Evolutionary conservation across 1,284 basidiomycete genomes (phyloP).

Genomic region (Irpex rosettiformis): DNA sequence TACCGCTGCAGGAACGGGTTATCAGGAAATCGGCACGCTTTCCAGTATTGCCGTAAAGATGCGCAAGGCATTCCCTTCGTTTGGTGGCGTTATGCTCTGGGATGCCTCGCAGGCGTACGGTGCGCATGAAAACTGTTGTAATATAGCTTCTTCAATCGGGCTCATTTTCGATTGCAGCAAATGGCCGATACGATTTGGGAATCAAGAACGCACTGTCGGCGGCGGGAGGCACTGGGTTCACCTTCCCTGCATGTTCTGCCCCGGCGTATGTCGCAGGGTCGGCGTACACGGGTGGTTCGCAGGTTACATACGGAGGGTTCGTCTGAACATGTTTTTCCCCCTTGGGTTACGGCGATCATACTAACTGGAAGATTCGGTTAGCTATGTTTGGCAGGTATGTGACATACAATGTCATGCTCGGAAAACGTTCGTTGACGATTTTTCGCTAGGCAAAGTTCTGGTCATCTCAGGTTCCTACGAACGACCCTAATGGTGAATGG

Average conservation of each 20-base stretch:
- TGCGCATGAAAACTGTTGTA: slow-evolving; percentile 27
- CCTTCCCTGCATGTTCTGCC: slow-evolving; percentile 57
- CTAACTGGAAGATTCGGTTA: slow-evolving; percentile 19
- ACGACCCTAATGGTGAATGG: slow-evolving; percentile 56
- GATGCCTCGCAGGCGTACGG: slow-evolving; percentile 68
- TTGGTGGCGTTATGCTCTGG: slow-evolving; percentile 74
- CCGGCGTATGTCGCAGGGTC: slow-evolving; percentile 47
- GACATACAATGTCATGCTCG: slow-evolving; percentile 1
- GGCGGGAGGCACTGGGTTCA: slow-evolving; percentile 65
- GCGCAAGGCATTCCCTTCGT: slow-evolving; percentile 63
- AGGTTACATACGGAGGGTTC: slow-evolving; percentile 55
- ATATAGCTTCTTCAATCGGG: background rate
- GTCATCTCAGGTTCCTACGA: slow-evolving; percentile 45
- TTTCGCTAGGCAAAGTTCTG: slow-evolving; percentile 54
- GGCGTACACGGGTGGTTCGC: slow-evolving; percentile 47
- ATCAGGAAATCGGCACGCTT: slow-evolving; percentile 44
- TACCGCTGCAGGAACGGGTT: slow-evolving; percentile 57
- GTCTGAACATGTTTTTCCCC: slow-evolving; percentile 13
- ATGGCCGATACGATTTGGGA: slow-evolving; percentile 54
- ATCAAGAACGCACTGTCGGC: slow-evolving; percentile 59
- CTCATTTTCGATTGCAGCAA: slow-evolving; percentile 35
- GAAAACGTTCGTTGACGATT: background rate
- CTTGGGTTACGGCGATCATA: background rate
- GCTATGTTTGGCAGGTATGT: slow-evolving; percentile 64
- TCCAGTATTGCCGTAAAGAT: slow-evolving; percentile 48